Evolutionary conservation across 2,329 filamentous ascomycete genomes (phyloP).

Genomic region (Xylariomycetidae sp.): DNA sequence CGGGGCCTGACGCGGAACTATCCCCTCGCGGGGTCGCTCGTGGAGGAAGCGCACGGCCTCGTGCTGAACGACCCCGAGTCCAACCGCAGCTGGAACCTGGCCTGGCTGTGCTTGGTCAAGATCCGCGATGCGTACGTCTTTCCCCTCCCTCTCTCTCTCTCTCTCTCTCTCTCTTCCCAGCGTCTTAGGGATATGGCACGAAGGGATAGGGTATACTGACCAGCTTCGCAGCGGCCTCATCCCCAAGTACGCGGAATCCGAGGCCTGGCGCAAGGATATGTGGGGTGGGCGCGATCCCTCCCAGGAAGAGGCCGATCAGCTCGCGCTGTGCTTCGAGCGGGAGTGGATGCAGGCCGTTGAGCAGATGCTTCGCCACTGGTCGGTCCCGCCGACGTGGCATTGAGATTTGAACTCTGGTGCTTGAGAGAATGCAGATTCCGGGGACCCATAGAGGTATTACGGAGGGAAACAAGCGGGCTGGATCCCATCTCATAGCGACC

Average conservation of each 20-base stretch:
- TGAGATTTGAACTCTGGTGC: too few species aligned
- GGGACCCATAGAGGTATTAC: too few species aligned
- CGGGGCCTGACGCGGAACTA: slow-evolving; percentile 61
- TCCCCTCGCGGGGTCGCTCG: slow-evolving; percentile 58
- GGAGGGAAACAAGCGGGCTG: too few species aligned
- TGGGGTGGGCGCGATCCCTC: slow-evolving; percentile 58
- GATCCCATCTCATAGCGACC: too few species aligned
- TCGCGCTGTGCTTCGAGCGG: slow-evolving; percentile 55
- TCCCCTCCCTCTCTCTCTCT: neutral
- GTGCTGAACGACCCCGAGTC: slow-evolving; percentile 60
- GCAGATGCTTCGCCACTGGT: slow-evolving; percentile 65
- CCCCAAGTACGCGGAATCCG: slow-evolving; percentile 50
- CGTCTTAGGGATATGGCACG: neutral
- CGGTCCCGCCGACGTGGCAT: slow-evolving; percentile 50
- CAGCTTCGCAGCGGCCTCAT: slow-evolving; percentile 47
- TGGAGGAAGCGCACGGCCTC: slow-evolving; percentile 58
- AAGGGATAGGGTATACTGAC: neutral
- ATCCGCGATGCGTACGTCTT: slow-evolving; percentile 57
- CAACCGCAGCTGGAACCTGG: slow-evolving; percentile 69
- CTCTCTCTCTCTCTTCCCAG: neutral
- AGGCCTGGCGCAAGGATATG: slow-evolving; percentile 61
- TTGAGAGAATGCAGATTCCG: too few species aligned
- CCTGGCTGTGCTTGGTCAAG: slow-evolving; percentile 64
- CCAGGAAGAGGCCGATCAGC: slow-evolving; percentile 48
- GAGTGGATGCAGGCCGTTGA: slow-evolving; percentile 63